Conservation (phyloP, 2,329 filamentous ascomycete genomes). For the Pseudogymnoascus sp. region DNA sequence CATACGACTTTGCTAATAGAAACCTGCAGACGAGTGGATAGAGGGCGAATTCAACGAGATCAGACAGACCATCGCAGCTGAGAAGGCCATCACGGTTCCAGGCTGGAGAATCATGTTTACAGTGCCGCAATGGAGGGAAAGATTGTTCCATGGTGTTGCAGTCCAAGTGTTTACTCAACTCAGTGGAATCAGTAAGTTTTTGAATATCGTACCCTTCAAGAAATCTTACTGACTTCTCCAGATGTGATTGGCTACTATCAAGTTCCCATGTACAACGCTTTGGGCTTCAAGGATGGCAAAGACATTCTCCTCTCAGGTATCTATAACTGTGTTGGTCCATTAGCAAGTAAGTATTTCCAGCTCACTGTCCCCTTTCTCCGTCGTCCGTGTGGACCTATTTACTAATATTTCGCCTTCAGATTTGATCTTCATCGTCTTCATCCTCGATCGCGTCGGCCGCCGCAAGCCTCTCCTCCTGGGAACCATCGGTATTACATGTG, state of each 20-base stretch:
- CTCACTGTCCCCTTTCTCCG: background rate
- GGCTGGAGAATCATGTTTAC: constrained; percentile 52
- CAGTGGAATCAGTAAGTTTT: constrained; percentile 43
- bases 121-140: constrained; percentile 50
- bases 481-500: constrained; percentile 46
- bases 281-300: constrained; percentile 48
- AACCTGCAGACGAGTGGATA: constrained; percentile 47
- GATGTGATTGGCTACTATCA: constrained; percentile 58
- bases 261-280: constrained; percentile 48
- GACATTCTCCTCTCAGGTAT: constrained; percentile 50
- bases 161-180: constrained; percentile 62
- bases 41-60: constrained; percentile 52
- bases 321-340: constrained; percentile 52
- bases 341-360: constrained; percentile 33
- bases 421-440: constrained; percentile 51
- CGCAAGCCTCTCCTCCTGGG: constrained; percentile 47
- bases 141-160: constrained; percentile 53
- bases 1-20: background rate
- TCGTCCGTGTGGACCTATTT: constrained; percentile 1
- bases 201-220: background rate
- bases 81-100: constrained; percentile 45
- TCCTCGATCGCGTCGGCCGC: constrained; percentile 47
- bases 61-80: constrained; percentile 53
- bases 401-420: constrained; percentile 28
- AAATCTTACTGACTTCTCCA: constrained; percentile 4